Percentiles rank a stretch among this genome's conserved stretches.
These are phyloP conservation scores for Zymoseptoria passerinii DNA, from an alignment of 2,329 filamentous ascomycete genomes.

Conservation along the genomic window DNA sequence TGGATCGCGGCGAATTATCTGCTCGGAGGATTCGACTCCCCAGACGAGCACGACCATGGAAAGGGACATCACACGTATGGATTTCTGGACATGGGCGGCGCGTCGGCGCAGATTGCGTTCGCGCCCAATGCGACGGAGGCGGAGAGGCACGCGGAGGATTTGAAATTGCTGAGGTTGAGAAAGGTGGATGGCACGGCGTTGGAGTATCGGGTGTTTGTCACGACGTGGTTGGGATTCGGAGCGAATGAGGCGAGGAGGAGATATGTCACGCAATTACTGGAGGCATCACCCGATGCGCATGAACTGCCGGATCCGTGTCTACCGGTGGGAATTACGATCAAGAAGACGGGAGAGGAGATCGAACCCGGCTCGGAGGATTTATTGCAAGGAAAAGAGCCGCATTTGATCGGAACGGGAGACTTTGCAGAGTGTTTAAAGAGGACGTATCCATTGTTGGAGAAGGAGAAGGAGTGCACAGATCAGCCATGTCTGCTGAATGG, in stretches of 20 bases:
- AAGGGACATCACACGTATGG: conserved; percentile 91
- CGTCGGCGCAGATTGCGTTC: conserved; percentile 95
- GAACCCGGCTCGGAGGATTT: conserved; percentile 37
- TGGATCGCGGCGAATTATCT: conserved; percentile 98
- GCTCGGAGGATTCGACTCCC: conserved; percentile 77
- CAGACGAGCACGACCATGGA: conserved; percentile 66
- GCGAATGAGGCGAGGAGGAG: conserved; percentile 83
- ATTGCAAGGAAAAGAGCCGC: conserved; percentile 35
- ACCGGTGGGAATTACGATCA: conserved; percentile 66
- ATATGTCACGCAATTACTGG: conserved; percentile 70
- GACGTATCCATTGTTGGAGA: conserved; percentile 80
- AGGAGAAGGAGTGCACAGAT: conserved; percentile 76
- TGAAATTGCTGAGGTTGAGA: conserved; percentile 78
- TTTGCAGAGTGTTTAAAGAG: conserved; percentile 77
- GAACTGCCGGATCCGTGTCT: conserved; percentile 89
- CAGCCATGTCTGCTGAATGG: conserved; percentile 84
- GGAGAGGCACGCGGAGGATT: conserved; percentile 77
- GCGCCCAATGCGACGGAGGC: conserved; percentile 89
- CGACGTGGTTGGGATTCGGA: conserved; percentile 96
- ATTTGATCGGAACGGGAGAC: conserved; percentile 72
- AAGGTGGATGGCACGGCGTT: conserved; percentile 67
- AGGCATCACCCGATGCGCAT: conserved; percentile 56
- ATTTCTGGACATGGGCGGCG: conserved; percentile 96
- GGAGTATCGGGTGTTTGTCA: conserved; percentile 88
- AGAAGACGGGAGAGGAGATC: conserved; percentile 58